Evolutionary conservation across 192 early-diverging fungal species (phyloP), one percentile per base, ranked within the genome.

Genomic region (Powellomyces hirtus): DNA sequence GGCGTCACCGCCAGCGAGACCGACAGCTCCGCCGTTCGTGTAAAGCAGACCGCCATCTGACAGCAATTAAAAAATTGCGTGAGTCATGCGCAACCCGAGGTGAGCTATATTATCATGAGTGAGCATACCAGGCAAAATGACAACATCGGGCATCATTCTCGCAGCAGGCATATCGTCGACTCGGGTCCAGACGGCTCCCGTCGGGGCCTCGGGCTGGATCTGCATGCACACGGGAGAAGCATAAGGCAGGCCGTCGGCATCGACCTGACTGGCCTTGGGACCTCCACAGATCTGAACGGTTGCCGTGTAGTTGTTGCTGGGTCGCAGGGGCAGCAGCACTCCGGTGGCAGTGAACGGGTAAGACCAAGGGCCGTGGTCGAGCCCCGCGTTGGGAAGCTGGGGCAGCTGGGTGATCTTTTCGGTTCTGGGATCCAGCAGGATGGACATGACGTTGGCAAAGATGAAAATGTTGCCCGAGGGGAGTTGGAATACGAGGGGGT

Each of bases 221-320:
- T 66, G 64, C 33, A 38, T 33, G 51, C 77, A 79, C 29, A 7
- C 10, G 4, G 33, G 40, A 8, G 70, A 42, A 2, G 77, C 74
- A 5, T 35, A 2, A 10, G 53, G 53, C 26, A 56, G 53, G 4
- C 53, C 53, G 1, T 37, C 65, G 8, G 33, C 31, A 2, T 67
- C 38, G 16, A 26, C 38, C n/a, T n/a, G 35, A 35, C 42, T 35
- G 7, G 38, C 31, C 14, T 69, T 51, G 6, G 68, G 62, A 8
- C 77, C 77, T 4, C 77, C 77, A 53, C 77, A 79, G 24, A 77
- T 44, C 52, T 61, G 35, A 50, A 77, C 38, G 30, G 75, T 77
- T 13, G 70, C 70, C 2, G 59, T 38, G 58, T 73, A 79, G 49
- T 72, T 72, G 35, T 70, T 65, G n/a, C 36, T 24, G 1, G 62